These are phyloP conservation scores for Nidularia sp. DNA, from an alignment of 768 basidiomycete species.

Conservation along the genomic window DNA sequence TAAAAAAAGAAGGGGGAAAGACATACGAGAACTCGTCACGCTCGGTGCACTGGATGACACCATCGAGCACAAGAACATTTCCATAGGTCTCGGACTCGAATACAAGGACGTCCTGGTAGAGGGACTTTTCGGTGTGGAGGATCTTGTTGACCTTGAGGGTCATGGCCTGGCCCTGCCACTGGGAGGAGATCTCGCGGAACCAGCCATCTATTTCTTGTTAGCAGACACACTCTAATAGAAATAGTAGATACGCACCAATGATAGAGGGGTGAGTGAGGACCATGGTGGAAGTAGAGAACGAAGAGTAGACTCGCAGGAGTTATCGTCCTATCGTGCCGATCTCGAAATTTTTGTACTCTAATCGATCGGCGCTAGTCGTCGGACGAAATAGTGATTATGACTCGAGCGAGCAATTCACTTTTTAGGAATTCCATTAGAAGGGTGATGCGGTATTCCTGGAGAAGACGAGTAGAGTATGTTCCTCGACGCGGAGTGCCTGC, in stretches of 20 bases:
- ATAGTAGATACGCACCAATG: slow-evolving; percentile 28
- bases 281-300: too few species aligned
- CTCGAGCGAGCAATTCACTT: too few species aligned
- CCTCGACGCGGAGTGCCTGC: too few species aligned
- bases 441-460: too few species aligned
- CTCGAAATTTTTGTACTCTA: too few species aligned
- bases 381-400: too few species aligned
- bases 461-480: too few species aligned
- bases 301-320: too few species aligned
- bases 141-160: slow-evolving; percentile 94
- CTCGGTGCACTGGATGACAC: slow-evolving; percentile 95
- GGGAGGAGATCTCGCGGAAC: slow-evolving; percentile 92
- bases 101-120: slow-evolving; percentile 96
- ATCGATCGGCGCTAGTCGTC: too few species aligned
- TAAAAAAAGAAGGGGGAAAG: background rate
- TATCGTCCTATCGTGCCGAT: too few species aligned
- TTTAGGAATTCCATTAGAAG: too few species aligned
- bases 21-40: slow-evolving; percentile 97
- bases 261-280: slow-evolving; percentile 55
- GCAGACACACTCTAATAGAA: background rate
- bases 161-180: slow-evolving; percentile 99
- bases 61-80: slow-evolving; percentile 95
- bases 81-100: slow-evolving; percentile 95
- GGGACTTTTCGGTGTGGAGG: slow-evolving; percentile 88
- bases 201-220: slow-evolving; percentile 62